phyloP scores from a whole-genome alignment of 1,284 basidiomycete species.

The Meira nashicola region DNA sequence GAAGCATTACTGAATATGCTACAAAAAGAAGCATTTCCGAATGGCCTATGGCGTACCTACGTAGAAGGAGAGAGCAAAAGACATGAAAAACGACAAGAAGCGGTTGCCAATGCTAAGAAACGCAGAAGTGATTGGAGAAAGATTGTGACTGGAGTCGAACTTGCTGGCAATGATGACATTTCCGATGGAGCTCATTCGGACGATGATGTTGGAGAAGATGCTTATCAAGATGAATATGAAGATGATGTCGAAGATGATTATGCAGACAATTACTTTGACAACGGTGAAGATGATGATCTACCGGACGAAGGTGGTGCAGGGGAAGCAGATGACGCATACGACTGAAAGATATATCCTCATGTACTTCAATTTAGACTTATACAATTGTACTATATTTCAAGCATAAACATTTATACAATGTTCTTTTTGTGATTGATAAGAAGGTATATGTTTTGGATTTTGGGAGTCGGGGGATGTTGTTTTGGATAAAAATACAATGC shows the following conservation, averaged over 20 bases:
- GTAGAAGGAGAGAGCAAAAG: constrained; percentile 33
- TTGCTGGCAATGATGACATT: constrained; percentile 34
- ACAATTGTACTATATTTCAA: too few species aligned
- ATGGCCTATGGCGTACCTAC: constrained; percentile 43
- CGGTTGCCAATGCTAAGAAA: background rate
- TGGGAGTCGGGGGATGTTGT: too few species aligned
- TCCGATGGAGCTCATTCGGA: constrained; percentile 34
- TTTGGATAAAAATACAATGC: too few species aligned
- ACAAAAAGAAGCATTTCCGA: constrained; percentile 44
- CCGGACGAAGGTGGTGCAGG: constrained; percentile 36
- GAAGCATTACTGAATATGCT: constrained; percentile 12
- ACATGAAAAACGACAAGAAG: constrained; percentile 19
- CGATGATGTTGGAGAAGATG: constrained; percentile 26
- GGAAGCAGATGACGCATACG: constrained; percentile 39
- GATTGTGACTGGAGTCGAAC: background rate
- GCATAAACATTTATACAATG: too few species aligned
- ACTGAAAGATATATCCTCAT: constrained; percentile 18
- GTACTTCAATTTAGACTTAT: too few species aligned
- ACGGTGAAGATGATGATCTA: constrained; percentile 47
- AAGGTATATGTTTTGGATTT: too few species aligned
- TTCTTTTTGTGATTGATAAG: too few species aligned
- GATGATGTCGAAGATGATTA: constrained; percentile 47
- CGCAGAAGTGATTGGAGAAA: constrained; percentile 7
- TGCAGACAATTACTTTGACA: constrained; percentile 51
- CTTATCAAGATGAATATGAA: constrained; percentile 49